Conservation (phyloP, 352 stramenopile genomes). For the Globisporangium cystogenes region DNA sequence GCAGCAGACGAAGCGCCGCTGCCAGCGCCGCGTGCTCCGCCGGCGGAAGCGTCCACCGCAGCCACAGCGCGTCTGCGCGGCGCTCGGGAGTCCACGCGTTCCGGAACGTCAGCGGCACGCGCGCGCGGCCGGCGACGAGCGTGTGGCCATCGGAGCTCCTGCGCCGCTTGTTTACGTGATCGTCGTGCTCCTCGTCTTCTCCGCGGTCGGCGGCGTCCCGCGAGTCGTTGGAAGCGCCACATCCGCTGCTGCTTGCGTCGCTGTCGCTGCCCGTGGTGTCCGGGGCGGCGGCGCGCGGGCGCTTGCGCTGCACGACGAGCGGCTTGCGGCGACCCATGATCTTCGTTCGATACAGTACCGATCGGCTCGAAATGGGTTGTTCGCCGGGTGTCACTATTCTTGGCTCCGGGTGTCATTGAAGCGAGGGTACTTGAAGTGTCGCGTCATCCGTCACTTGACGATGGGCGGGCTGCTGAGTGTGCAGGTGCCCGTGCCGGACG, state of each 20-base stretch:
- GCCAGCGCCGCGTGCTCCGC: neutral
- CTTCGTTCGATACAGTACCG: no score
- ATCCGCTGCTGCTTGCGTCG: neutral
- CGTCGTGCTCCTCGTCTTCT: neutral
- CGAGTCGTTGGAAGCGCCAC: neutral
- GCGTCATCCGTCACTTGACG: no score
- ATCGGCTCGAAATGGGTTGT: no score
- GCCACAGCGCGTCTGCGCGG: slow-evolving; percentile 9
- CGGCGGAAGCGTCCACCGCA: neutral
- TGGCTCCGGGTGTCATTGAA: no score
- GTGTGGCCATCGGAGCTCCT: neutral
- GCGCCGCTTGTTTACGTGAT: neutral
- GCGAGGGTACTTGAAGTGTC: no score
- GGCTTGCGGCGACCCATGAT: slow-evolving; percentile 33
- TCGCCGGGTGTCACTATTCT: no score
- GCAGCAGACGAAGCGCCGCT: neutral
- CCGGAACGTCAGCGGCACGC: slow-evolving; percentile 12
- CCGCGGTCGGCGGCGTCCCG: neutral
- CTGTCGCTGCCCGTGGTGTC: neutral
- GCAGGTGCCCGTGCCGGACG: slow-evolving; percentile 46
- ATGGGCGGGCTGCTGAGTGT: slow-evolving; percentile 49
- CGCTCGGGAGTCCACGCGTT: slow-evolving; percentile 2
- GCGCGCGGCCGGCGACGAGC: neutral
- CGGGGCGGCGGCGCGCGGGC: slow-evolving; percentile 6
- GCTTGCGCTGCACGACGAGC: slow-evolving; percentile 19